Conservation (phyloP, 176 grass and related monocot species). For the Ananas comosus region DNA sequence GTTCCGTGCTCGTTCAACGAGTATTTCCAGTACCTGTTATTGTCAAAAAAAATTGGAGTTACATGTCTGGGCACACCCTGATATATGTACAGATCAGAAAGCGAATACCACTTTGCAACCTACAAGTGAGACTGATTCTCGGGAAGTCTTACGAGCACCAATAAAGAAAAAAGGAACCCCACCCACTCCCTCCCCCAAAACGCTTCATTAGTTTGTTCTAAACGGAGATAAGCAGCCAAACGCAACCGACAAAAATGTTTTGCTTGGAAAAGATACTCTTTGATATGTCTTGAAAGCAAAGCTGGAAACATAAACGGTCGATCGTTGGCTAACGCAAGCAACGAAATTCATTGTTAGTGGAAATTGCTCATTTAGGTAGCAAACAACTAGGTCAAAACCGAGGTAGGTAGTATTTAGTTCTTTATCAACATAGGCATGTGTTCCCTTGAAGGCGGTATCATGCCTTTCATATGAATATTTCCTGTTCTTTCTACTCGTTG, state of each 20-base stretch:
- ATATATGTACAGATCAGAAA: neutral
- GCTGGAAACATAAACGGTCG: neutral
- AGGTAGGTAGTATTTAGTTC: too few relatives aligned
- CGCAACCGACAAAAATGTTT: neutral
- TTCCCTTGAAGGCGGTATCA: too few relatives aligned
- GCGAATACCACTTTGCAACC: neutral
- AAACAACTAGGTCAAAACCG: neutral
- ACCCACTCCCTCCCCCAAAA: too few relatives aligned
- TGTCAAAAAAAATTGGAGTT: constrained; percentile 4
- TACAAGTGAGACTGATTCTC: too few relatives aligned
- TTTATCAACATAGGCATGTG: too few relatives aligned
- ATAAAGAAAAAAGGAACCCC: too few relatives aligned
- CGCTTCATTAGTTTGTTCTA: neutral
- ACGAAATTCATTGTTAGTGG: neutral
- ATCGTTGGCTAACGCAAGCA: neutral
- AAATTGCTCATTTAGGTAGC: neutral
- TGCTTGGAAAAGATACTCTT: neutral
- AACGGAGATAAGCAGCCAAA: neutral
- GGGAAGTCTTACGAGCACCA: too few relatives aligned
- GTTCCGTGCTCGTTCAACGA: constrained; percentile 96
- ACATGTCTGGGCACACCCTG: neutral
- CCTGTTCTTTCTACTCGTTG: too few relatives aligned
- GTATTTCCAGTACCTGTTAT: constrained; percentile 84
- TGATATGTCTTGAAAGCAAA: neutral
- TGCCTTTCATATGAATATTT: too few relatives aligned